phyloP scores from a whole-genome alignment of 2,329 filamentous ascomycete genomes.

The Trichoderma hamatum region DNA sequence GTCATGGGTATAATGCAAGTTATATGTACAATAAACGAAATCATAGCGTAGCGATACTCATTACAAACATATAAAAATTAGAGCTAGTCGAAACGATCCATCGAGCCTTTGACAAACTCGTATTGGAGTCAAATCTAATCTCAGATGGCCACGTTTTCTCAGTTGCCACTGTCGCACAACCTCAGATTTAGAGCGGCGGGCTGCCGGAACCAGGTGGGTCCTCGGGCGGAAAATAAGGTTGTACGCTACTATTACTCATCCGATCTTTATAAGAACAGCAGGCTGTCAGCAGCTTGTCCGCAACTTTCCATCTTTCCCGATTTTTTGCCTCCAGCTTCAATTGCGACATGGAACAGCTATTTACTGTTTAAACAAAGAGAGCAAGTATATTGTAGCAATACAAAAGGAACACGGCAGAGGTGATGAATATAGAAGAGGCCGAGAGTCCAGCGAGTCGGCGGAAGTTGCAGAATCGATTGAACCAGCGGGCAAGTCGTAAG shows the following conservation, averaged over 20 bases:
- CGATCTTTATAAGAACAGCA: neutral
- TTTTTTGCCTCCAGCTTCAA: neutral
- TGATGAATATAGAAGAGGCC: neutral
- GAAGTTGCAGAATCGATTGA: slow-evolving; percentile 27
- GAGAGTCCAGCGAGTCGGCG: slow-evolving; percentile 16
- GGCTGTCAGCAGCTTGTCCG: neutral
- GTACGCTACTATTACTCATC: neutral
- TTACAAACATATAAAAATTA: neutral
- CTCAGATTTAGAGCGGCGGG: neutral
- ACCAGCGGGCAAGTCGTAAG: slow-evolving; percentile 29
- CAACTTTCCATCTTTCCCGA: neutral
- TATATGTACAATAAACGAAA: slow-evolving; percentile 16
- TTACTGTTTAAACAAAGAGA: neutral
- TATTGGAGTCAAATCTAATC: neutral
- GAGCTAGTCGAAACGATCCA: neutral
- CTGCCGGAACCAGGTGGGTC: neutral
- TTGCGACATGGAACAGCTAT: neutral
- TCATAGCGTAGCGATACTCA: slow-evolving; percentile 26
- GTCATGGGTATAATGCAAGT: slow-evolving; percentile 10
- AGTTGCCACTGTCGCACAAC: neutral
- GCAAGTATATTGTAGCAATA: neutral
- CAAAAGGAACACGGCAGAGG: neutral
- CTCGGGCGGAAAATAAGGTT: neutral
- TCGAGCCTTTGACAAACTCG: neutral
- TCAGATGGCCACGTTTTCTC: neutral